Conservation (phyloP, 2,329 filamentous ascomycete genomes). For the Ascochyta pisi region DNA sequence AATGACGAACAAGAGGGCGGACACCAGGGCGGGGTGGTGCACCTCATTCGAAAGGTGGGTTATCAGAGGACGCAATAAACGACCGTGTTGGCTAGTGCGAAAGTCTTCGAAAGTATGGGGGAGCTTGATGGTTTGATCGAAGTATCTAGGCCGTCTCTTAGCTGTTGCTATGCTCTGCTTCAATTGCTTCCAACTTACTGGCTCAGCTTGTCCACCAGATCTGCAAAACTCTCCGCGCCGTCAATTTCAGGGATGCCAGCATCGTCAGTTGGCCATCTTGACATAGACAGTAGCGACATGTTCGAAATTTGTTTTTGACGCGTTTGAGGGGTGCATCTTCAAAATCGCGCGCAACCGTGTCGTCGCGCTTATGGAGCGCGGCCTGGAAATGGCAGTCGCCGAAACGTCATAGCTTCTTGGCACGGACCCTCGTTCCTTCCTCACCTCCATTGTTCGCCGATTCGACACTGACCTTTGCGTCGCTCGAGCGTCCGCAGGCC, state of each 20-base stretch:
- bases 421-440: slow-evolving; percentile 7
- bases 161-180: slow-evolving; percentile 9
- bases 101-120: slow-evolving; percentile 78
- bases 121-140: slow-evolving; percentile 65
- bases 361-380: slow-evolving; percentile 16
- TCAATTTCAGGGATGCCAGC: slow-evolving; percentile 64
- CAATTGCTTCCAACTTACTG: slow-evolving; percentile 21
- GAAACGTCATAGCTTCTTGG: slow-evolving; percentile 28
- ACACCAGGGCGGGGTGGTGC: slow-evolving; percentile 73
- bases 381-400: slow-evolving; percentile 2
- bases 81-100: slow-evolving; percentile 68
- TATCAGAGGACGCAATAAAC: slow-evolving; percentile 65
- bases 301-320: slow-evolving; percentile 10
- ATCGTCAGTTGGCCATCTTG: slow-evolving; percentile 36
- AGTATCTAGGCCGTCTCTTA: slow-evolving; percentile 42
- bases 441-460: neutral
- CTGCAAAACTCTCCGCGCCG: slow-evolving; percentile 66
- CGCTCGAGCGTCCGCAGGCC: neutral
- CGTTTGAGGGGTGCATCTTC: slow-evolving; percentile 5
- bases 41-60: slow-evolving; percentile 68
- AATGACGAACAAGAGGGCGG: slow-evolving; percentile 71
- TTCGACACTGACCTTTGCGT: neutral
- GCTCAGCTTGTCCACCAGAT: slow-evolving; percentile 72
- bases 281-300: slow-evolving; percentile 41
- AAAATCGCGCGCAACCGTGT: slow-evolving; percentile 15